These are phyloP conservation scores for Simmondsia chinensis DNA, from an alignment of 148 eudicot species.

Conservation along the genomic window DNA sequence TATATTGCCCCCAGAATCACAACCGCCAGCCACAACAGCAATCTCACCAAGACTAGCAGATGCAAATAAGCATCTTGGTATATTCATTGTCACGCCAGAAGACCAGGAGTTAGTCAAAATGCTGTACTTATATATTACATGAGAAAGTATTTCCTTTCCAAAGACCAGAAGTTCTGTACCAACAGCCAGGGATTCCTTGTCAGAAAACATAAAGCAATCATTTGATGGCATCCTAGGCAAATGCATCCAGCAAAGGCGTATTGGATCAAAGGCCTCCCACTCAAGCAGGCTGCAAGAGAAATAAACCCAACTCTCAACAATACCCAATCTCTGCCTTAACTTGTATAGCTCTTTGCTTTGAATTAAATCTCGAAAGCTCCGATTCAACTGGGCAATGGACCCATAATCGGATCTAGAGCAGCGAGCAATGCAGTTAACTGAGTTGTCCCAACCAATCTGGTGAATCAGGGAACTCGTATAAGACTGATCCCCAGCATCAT, in stretches of 20 bases:
- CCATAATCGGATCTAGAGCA: constrained; percentile 78
- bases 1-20: constrained; percentile 40
- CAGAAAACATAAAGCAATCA: constrained; percentile 56
- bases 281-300: constrained; percentile 60
- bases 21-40: constrained; percentile 82
- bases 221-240: constrained; percentile 52
- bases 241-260: constrained; percentile 43
- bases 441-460: constrained; percentile 42
- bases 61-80: constrained; percentile 71
- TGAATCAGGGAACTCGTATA: constrained; percentile 37
- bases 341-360: constrained; percentile 44
- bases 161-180: constrained; percentile 79
- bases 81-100: constrained; percentile 40
- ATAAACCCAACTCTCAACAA: constrained; percentile 75
- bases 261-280: constrained; percentile 88
- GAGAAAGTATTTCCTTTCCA: constrained; percentile 41
- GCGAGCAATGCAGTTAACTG: constrained; percentile 41
- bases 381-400: constrained; percentile 47
- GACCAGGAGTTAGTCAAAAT: constrained; percentile 66
- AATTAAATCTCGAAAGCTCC: constrained; percentile 37
- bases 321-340: constrained; percentile 33
- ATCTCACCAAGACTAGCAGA: constrained; percentile 60
- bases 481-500: constrained; percentile 9
- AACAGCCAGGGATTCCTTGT: constrained; percentile 84
- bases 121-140: constrained; percentile 52